phyloP scores from a whole-genome alignment of 202 grass and related monocot genomes.

The Musa balbisiana region DNA sequence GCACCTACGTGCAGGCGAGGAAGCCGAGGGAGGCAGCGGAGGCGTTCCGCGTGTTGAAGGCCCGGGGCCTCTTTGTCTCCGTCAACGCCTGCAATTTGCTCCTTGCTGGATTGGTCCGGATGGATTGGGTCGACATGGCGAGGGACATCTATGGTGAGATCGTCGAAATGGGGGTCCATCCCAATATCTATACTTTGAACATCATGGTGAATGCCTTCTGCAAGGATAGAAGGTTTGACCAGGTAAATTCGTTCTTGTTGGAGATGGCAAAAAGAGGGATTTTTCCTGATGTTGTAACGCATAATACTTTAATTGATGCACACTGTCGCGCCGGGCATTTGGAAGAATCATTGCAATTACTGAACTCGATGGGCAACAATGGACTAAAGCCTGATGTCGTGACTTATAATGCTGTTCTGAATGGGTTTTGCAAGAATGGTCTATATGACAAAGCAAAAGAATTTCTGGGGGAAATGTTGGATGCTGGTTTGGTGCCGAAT shows the following conservation, averaged over 20 bases:
- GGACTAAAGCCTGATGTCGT: slow-evolving; percentile 55
- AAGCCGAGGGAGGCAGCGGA: slow-evolving; percentile 76
- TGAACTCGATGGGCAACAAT: slow-evolving; percentile 45
- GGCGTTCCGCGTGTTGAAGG: slow-evolving; percentile 60
- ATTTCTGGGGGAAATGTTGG: slow-evolving; percentile 47
- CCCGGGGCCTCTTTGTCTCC: slow-evolving; percentile 33
- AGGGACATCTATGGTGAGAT: slow-evolving; percentile 60
- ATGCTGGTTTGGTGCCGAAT: slow-evolving; percentile 30
- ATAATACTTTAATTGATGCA: slow-evolving; percentile 77
- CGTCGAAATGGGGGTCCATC: slow-evolving; percentile 37
- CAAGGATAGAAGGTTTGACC: slow-evolving; percentile 45
- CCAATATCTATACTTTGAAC: slow-evolving; percentile 80
- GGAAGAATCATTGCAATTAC: slow-evolving; percentile 46
- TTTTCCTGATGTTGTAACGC: slow-evolving; percentile 77
- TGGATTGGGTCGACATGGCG: slow-evolving; percentile 54
- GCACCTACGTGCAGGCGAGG: slow-evolving; percentile 88
- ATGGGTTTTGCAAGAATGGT: slow-evolving; percentile 57
- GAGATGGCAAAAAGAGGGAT: slow-evolving; percentile 65
- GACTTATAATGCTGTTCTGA: slow-evolving; percentile 62
- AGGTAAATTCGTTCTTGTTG: slow-evolving; percentile 36
- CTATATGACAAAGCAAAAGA: slow-evolving; percentile 46
- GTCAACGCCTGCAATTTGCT: slow-evolving; percentile 64
- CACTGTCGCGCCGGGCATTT: slow-evolving; percentile 42
- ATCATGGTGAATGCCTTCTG: slow-evolving; percentile 89
- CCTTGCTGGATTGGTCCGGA: slow-evolving; percentile 64